These are phyloP conservation scores for Sordariomycetes sp. DNA, from an alignment of 2,329 filamentous ascomycete genomes.

Conservation along the genomic window DNA sequence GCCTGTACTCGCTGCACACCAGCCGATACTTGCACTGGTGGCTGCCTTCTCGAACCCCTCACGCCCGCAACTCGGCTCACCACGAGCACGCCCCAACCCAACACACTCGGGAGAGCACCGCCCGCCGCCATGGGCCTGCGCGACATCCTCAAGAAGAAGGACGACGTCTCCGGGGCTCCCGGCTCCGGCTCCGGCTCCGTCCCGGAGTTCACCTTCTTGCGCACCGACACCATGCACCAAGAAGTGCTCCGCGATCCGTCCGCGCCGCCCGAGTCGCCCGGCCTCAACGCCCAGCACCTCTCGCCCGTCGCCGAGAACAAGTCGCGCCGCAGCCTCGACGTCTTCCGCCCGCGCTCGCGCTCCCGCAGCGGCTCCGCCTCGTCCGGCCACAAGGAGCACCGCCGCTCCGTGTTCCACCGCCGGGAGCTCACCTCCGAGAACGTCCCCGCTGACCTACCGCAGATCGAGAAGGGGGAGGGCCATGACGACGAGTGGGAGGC, in stretches of 20 bases:
- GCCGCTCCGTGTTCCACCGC: conserved; percentile 54
- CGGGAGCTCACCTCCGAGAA: conserved; percentile 54
- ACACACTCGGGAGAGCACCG: not conserved
- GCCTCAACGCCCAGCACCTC: conserved; percentile 14
- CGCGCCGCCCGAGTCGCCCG: conserved; percentile 15
- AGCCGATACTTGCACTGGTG: too few relatives aligned
- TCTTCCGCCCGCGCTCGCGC: conserved; percentile 29
- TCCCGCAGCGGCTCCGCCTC: conserved; percentile 37
- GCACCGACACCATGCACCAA: conserved; percentile 70
- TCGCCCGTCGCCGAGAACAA: conserved; percentile 16
- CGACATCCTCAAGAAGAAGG: conserved; percentile 44
- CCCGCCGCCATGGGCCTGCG: conserved; percentile 33
- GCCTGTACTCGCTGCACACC: too few relatives aligned
- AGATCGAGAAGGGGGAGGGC: conserved; percentile 40
- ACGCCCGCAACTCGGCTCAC: not conserved
- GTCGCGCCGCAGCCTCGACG: conserved; percentile 31
- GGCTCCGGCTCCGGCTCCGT: conserved; percentile 32
- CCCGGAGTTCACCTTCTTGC: conserved; percentile 72
- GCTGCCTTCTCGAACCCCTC: not conserved
- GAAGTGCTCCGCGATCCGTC: conserved; percentile 66
- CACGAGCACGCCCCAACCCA: not conserved
- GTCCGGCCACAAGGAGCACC: conserved; percentile 9
- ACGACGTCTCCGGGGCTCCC: conserved; percentile 15
- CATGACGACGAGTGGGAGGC: conserved; percentile 69
- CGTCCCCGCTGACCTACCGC: conserved; percentile 70